A percentile compares a stretch with the other conserved stretches of the same genome.
phyloP scores from a whole-genome alignment of 257 asterid species.

The Jaltomata sinuosa region DNA sequence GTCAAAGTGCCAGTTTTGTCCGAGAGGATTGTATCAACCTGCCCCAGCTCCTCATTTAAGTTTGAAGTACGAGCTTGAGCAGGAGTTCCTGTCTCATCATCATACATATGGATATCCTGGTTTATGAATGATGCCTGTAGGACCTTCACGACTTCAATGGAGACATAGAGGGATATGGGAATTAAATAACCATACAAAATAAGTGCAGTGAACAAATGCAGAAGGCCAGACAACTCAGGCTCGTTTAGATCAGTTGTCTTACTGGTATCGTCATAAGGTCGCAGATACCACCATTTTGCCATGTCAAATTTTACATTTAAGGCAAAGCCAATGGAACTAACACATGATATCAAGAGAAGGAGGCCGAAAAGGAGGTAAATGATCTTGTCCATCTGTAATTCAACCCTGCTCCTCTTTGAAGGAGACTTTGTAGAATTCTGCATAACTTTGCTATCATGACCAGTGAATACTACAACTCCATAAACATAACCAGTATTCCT shows the following conservation, averaged over 20 bases:
- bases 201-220: conserved; percentile 86
- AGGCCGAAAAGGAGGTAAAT: conserved; percentile 78
- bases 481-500: conserved; percentile 73
- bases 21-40: conserved; percentile 82
- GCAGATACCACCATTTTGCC: conserved; percentile 95
- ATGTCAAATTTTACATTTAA: conserved; percentile 55
- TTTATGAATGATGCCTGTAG: conserved; percentile 84
- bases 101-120: conserved; percentile 78
- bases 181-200: conserved; percentile 87
- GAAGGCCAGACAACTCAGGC: conserved; percentile 56
- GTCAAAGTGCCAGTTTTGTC: conserved; percentile 97
- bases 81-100: conserved; percentile 87
- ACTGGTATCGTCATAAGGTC: conserved; percentile 40
- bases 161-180: conserved; percentile 91
- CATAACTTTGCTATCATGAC: conserved; percentile 92
- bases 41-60: conserved; percentile 90
- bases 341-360: conserved; percentile 57
- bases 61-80: conserved; percentile 95
- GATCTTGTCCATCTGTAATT: conserved; percentile 86
- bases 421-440: conserved; percentile 89
- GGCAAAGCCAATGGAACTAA: conserved; percentile 74
- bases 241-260: conserved; percentile 44
- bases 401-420: conserved; percentile 82
- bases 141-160: conserved; percentile 89
- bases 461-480: conserved; percentile 86